Evolutionary conservation across 352 stramenopile species (phyloP), one percentile per base, ranked within the genome.

Genomic region (Phytophthora syringae): DNA sequence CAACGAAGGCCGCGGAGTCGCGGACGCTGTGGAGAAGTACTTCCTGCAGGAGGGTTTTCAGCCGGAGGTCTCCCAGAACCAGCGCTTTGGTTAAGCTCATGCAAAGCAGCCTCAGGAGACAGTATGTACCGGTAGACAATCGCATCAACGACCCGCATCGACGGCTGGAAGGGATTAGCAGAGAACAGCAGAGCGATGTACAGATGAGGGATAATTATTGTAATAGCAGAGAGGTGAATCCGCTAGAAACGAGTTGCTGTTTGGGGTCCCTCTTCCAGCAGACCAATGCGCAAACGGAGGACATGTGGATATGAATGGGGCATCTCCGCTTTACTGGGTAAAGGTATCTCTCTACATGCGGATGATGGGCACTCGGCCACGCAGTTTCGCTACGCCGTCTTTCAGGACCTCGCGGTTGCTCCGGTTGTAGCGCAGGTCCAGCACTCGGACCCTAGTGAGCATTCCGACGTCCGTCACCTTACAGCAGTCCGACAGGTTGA

Each of bases 1-100:
- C 76, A 96, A 99, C 68, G 97, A 99, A 79, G 97, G 97, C 18
- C 92, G 97, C 50, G 93, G 96, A 25, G 94, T 97, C 13, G 97
- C 97, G 11, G 84, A 94, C 43, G 79, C 82, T 15, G 86, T 94
- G 45, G 84, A 94, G 67, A 86, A 90, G 58, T 94, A 93, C 71
- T 93, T 94, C 60, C 39, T 93, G 57, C 74, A 86, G 55, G 84
- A 92, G 57, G 86, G 84, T 1, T 88, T 86, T 54, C 83, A 92
- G 60, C 83, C 84, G 5, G 83, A 94, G 66, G 82, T 93, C 10
- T 86, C 82, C 32, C 82, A 93, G 68, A 90, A 89, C 79, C 82
- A 92, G 71, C 84, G 84, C 60, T 92, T 86, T 39, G 84, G 73
- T 22, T 92, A 81, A 67, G 48, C 45, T 20, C 7, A 45, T 28